Conservation (phyloP, 1,284 basidiomycete genomes). For the Taiwanofungus camphoratus region DNA sequence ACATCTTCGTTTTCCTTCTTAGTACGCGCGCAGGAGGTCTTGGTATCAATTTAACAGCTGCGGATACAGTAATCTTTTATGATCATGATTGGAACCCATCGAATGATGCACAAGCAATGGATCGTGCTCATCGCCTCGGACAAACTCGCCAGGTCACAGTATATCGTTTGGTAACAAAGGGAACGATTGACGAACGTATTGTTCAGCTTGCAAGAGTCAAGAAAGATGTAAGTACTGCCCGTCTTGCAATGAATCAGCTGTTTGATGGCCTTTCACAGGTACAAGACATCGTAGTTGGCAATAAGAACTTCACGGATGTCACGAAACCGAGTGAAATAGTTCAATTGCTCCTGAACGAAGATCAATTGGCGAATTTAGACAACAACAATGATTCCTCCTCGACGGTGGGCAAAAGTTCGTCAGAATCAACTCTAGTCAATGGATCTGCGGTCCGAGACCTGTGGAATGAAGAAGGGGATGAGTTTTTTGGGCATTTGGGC, state of each 20-base stretch:
- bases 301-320: constrained; percentile 89
- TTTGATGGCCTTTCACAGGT: constrained; percentile 47
- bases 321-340: constrained; percentile 98
- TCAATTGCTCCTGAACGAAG: constrained; percentile 91
- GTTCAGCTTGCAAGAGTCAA: constrained; percentile 91
- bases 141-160: constrained; percentile 99
- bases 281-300: constrained; percentile 99
- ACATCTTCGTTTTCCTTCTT: constrained; percentile 94
- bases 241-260: background rate
- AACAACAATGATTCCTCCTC: constrained; percentile 35
- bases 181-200: constrained; percentile 98
- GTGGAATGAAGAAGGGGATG: constrained; percentile 80
- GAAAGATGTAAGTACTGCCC: constrained; percentile 71
- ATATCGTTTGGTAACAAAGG: constrained; percentile 93
- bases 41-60: constrained; percentile 97
- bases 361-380: constrained; percentile 71
- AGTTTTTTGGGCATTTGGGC: constrained; percentile 62
- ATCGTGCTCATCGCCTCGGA: constrained; percentile 96
- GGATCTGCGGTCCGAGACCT: constrained; percentile 54
- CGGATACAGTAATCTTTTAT: constrained; percentile 97
- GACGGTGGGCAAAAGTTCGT: constrained; percentile 33
- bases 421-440: constrained; percentile 24
- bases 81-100: constrained; percentile 99
- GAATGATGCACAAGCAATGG: constrained; percentile 99
- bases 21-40: constrained; percentile 96